These are phyloP conservation scores for Trichoderma gamsii DNA, from an alignment of 495 filamentous ascomycete species.

Conservation along the genomic window DNA sequence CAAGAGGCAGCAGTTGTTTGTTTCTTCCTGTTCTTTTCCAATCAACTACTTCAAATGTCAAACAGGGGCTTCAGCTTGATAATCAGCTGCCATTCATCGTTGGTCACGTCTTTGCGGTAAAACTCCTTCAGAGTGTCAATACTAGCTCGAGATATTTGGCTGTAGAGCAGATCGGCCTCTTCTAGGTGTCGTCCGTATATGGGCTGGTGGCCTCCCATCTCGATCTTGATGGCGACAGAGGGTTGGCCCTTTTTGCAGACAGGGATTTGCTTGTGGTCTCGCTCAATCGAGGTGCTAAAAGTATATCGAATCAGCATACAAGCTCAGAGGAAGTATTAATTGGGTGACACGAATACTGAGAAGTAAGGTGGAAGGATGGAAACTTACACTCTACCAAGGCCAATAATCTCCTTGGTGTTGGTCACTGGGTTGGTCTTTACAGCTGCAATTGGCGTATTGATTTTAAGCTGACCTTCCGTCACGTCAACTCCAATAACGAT, in stretches of 20 bases:
- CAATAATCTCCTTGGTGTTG: constrained; percentile 72
- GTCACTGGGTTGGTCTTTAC: constrained; percentile 75
- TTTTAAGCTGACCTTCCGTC: constrained; percentile 72
- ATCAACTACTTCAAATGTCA: constrained; percentile 54
- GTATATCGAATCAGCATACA: constrained; percentile 19
- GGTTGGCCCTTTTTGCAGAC: constrained; percentile 94
- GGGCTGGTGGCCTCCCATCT: constrained; percentile 86
- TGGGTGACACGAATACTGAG: neutral
- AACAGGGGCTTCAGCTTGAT: constrained; percentile 92
- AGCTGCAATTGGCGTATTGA: constrained; percentile 83
- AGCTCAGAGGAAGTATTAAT: neutral
- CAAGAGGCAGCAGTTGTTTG: neutral
- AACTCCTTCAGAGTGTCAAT: constrained; percentile 97
- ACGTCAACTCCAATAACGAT: constrained; percentile 97
- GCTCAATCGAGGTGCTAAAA: constrained; percentile 82
- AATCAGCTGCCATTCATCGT: constrained; percentile 88
- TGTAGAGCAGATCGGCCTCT: constrained; percentile 86
- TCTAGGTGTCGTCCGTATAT: constrained; percentile 93
- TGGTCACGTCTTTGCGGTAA: constrained; percentile 82
- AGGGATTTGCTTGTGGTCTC: constrained; percentile 90
- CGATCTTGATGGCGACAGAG: constrained; percentile 95
- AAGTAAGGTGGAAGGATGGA: neutral
- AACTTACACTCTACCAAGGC: constrained; percentile 91
- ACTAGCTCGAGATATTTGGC: constrained; percentile 72
- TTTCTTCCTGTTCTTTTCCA: constrained; percentile 5